phyloP scores from a whole-genome alignment of 306 rosid genomes.

The Acacia crassicarpa region DNA sequence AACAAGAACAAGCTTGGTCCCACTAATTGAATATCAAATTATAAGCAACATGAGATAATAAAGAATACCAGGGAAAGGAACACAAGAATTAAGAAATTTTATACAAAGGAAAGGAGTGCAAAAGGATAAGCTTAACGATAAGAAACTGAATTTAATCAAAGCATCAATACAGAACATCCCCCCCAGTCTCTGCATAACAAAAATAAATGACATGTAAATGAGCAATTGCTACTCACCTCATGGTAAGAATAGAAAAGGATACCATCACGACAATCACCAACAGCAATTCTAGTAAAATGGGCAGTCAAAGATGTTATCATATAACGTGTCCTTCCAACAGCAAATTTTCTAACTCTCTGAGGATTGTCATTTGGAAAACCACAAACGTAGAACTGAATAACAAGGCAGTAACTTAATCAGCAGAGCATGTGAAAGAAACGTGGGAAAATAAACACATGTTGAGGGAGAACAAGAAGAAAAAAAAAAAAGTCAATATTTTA shows the following conservation, averaged over 20 bases:
- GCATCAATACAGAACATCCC: constrained; percentile 8
- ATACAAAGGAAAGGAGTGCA: constrained; percentile 9
- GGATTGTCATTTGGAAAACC: constrained; percentile 81
- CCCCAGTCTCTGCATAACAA: background rate
- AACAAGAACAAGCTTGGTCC: background rate
- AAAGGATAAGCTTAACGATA: constrained; percentile 12
- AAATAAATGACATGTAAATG: constrained; percentile 5
- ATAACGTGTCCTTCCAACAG: constrained; percentile 69
- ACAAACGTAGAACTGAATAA: constrained; percentile 81
- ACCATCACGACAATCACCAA: constrained; percentile 97
- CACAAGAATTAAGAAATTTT: constrained; percentile 2
- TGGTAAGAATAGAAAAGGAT: constrained; percentile 73
- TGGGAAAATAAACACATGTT: background rate
- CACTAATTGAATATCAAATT: constrained; percentile 1
- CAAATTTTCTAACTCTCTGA: constrained; percentile 61
- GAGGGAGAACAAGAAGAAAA: background rate
- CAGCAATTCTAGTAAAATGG: constrained; percentile 80
- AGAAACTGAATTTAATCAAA: constrained; percentile 21
- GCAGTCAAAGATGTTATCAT: constrained; percentile 78
- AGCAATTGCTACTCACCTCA: constrained; percentile 63
- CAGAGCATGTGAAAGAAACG: background rate
- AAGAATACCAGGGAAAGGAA: constrained; percentile 20
- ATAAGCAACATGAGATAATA: background rate
- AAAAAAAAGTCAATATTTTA: constrained; percentile 10
- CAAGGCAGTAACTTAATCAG: constrained; percentile 41